These are phyloP conservation scores for Tolypocladium tundrense DNA, from an alignment of 2,329 filamentous ascomycete genomes.

Conservation along the genomic window DNA sequence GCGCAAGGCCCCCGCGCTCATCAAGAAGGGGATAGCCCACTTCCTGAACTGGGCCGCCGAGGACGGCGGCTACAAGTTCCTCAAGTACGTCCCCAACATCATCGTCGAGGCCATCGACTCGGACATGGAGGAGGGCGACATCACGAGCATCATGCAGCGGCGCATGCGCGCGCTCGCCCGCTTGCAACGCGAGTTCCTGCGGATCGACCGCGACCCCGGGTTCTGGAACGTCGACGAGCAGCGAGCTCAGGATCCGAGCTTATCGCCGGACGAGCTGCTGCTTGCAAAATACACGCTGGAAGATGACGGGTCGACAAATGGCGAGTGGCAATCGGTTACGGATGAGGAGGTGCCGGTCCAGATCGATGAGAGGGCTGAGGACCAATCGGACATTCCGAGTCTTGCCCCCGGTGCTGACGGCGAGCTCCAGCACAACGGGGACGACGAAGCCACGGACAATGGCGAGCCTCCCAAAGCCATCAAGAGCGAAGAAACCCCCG, in stretches of 20 bases:
- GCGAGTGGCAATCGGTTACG: neutral
- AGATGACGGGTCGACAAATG: slow-evolving; percentile 1
- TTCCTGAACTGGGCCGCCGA: slow-evolving; percentile 31
- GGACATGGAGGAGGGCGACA: slow-evolving; percentile 13
- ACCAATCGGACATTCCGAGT: neutral
- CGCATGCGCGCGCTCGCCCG: slow-evolving; percentile 24
- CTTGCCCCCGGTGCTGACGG: neutral
- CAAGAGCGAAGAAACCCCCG: neutral
- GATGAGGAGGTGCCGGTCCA: neutral
- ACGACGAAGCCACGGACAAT: neutral
- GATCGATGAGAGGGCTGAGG: neutral
- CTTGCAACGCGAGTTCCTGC: slow-evolving; percentile 25
- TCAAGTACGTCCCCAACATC: slow-evolving; percentile 27
- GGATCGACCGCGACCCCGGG: slow-evolving; percentile 12
- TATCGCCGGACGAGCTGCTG: neutral
- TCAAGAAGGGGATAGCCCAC: slow-evolving; percentile 23
- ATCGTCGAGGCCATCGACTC: slow-evolving; percentile 25
- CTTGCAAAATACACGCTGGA: slow-evolving; percentile 3
- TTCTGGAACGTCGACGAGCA: slow-evolving; percentile 21
- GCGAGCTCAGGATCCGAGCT: neutral
- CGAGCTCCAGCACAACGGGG: neutral
- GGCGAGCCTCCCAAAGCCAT: neutral
- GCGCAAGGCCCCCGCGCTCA: slow-evolving; percentile 18
- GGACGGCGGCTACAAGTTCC: slow-evolving; percentile 25
- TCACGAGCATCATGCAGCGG: slow-evolving; percentile 23